Evolutionary conservation across 2,329 filamentous ascomycete genomes (phyloP), one percentile per base, ranked within the genome.

Genomic region (Pyrenophora tritici-repentis): DNA sequence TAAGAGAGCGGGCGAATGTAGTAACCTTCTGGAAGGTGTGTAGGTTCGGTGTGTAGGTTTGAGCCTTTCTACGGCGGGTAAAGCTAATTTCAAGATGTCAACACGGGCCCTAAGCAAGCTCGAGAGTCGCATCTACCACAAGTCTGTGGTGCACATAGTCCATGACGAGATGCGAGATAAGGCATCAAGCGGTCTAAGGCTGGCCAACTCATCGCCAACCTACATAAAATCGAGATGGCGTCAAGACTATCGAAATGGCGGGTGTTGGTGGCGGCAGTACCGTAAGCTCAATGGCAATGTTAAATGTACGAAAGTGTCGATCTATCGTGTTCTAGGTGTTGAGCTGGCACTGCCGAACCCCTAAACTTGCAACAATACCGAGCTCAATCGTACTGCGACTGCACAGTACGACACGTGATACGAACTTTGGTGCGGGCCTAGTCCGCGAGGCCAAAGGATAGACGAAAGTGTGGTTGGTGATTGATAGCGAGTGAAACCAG

Each of bases 401-500:
- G 22, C 22, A 9, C 22, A 24, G 8, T 24, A 24, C n/a, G n/a
- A n/a, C n/a, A n/a, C n/a, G n/a, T n/a, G 18, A 5, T 20, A 20
- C 18, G n/a, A n/a, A n/a, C 5, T 20, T 24, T 24, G 6, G 22
- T 24, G 22, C 8, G 6, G 22, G 22, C 8, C 6, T 5, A 29
- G 26, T 29, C 9, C 7, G 7, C 3, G 26, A 12, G 7, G 13
- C 9, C 16, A 8, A 24, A 34, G 1, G 31, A 24, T 12, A 34
- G 13, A 22, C 33, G 31, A 5, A 17, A 13, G 8, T 22, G 33
- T 14, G 34, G 9, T 22, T 33, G 29, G 29, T 34, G 2, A 49
- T 18, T 10, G 48, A 39, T 32, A 3, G 26, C 9, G 9, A 12
- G 26, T 29, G 61, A 61, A 17, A 36, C 35, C 24, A 59, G 48